A percentile compares a stretch with the other conserved stretches of the same genome.
Evolutionary conservation across 257 asterid genomes (phyloP).

Genomic region (Thymus quinquecostatus): DNA sequence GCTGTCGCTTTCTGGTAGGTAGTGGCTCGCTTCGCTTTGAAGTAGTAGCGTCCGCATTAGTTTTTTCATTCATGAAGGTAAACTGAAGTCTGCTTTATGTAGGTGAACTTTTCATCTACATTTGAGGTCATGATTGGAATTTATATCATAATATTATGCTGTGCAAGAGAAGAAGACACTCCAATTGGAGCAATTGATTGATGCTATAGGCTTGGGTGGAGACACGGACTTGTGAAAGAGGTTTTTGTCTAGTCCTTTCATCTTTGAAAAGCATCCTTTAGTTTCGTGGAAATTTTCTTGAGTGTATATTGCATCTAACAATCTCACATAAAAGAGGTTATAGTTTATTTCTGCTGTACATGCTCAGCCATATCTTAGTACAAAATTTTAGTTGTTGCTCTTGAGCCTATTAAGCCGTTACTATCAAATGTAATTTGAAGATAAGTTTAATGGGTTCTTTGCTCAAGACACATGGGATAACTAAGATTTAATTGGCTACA

Average conservation of each 20-base stretch:
- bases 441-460: conserved; percentile 9
- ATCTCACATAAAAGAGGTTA: background rate
- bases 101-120: no score
- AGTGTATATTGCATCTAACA: background rate
- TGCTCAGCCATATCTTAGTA: background rate
- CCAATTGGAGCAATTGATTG: no score
- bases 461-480: background rate
- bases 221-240: no score
- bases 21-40: no score
- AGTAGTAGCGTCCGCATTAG: no score
- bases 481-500: no score
- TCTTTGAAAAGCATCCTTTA: conserved; percentile 18
- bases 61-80: conserved; percentile 96
- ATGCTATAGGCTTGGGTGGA: no score
- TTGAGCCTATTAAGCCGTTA: background rate
- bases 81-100: conserved; percentile 11
- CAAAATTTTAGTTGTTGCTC: background rate
- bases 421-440: background rate
- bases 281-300: background rate
- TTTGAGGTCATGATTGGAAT: no score
- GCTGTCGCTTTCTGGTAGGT: no score
- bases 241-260: conserved; percentile 42
- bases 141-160: no score
- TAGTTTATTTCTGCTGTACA: conserved; percentile 1
- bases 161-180: no score